Evolutionary conservation across 2,329 filamentous ascomycete species (phyloP).

Genomic region (Xylariaceae sp.): DNA sequence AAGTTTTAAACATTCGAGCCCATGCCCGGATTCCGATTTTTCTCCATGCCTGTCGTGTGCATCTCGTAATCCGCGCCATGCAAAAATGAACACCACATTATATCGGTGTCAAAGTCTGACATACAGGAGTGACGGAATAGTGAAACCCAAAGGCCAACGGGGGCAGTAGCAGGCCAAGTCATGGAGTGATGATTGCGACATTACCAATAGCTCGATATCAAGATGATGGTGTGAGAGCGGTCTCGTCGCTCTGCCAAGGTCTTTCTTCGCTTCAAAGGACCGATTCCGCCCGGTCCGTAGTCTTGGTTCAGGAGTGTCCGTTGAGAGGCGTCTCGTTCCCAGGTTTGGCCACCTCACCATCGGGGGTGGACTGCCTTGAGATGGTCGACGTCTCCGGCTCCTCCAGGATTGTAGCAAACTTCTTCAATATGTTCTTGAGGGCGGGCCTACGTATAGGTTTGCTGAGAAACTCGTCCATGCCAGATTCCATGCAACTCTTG

Average conservation of each 20-base stretch:
- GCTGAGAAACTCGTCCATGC: constrained; percentile 86
- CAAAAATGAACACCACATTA: too few species aligned
- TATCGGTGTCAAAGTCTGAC: too few species aligned
- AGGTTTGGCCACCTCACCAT: constrained; percentile 10
- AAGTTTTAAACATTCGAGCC: not conserved
- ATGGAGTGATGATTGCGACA: too few species aligned
- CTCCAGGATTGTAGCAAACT: constrained; percentile 78
- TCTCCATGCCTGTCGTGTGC: constrained; percentile 8
- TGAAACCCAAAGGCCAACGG: too few species aligned
- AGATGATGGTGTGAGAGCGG: too few species aligned
- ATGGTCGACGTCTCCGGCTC: constrained; percentile 51
- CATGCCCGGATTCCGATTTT: not conserved
- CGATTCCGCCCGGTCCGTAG: constrained; percentile 8
- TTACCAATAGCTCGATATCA: too few species aligned
- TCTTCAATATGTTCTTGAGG: constrained; percentile 80
- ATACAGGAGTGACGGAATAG: too few species aligned
- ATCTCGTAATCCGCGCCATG: too few species aligned
- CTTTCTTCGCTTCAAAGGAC: constrained; percentile 12
- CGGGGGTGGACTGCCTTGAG: constrained; percentile 30
- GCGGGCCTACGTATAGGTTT: constrained; percentile 78
- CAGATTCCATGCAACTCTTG: constrained; percentile 80
- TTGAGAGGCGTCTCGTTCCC: constrained; percentile 12
- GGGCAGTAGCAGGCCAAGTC: too few species aligned
- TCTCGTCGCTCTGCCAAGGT: constrained; percentile 1
- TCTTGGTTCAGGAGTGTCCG: constrained; percentile 3